Evolutionary conservation across 805 yeast species (phyloP).

Genomic region (Jamesozyma lodderae): DNA sequence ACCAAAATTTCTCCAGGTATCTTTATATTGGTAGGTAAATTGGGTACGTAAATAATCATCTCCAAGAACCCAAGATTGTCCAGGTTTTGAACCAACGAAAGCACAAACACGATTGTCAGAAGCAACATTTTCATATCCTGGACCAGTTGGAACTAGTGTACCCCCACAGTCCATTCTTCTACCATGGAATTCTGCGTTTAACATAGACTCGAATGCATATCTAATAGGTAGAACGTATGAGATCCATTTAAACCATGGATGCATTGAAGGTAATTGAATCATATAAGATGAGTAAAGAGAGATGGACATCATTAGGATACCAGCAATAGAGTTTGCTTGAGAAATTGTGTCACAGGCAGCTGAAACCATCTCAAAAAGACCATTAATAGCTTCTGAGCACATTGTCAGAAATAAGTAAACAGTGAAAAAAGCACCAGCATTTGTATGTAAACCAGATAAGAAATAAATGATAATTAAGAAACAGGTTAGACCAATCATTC

Average conservation of each 20-base stretch:
- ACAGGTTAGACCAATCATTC: slow-evolving; percentile 36
- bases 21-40: slow-evolving; percentile 44
- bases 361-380: slow-evolving; percentile 45
- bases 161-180: slow-evolving; percentile 25
- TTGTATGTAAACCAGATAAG: slow-evolving; percentile 41
- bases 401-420: slow-evolving; percentile 34
- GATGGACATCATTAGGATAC: slow-evolving; percentile 40
- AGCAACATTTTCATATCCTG: slow-evolving; percentile 40
- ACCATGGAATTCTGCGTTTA: slow-evolving; percentile 19
- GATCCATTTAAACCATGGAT: slow-evolving; percentile 61
- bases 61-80: slow-evolving; percentile 47
- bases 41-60: slow-evolving; percentile 42
- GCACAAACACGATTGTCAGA: slow-evolving; percentile 42
- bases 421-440: slow-evolving; percentile 49
- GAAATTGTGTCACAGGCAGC: slow-evolving; percentile 40
- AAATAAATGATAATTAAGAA: slow-evolving; percentile 49
- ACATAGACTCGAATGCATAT: slow-evolving; percentile 50
- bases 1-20: slow-evolving; percentile 80
- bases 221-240: slow-evolving; percentile 45
- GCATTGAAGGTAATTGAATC: slow-evolving; percentile 50
- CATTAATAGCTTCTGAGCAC: slow-evolving; percentile 22
- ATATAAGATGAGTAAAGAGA: slow-evolving; percentile 52
- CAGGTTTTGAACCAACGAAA: slow-evolving; percentile 51
- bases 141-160: slow-evolving; percentile 47
- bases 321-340: slow-evolving; percentile 51